Conservation (phyloP, 331 rosid genomes). For the Quercus phellos region DNA sequence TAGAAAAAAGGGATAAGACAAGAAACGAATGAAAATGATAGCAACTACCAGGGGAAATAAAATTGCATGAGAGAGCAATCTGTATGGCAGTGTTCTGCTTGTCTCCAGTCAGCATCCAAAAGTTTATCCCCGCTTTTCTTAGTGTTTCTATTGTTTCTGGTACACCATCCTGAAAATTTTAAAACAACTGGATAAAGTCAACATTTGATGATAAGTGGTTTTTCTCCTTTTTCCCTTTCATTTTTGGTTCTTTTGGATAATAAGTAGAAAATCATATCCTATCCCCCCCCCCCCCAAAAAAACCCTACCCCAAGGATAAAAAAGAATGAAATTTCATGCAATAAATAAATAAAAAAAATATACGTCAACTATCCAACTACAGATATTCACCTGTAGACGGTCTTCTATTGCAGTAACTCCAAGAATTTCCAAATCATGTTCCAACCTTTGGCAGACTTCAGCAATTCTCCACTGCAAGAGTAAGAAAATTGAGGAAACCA, state of each 20-base stretch:
- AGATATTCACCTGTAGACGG: conserved; percentile 79
- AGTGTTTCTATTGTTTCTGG: conserved; percentile 91
- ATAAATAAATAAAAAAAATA: not conserved
- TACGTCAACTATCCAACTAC: conserved; percentile 15
- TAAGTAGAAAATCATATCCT: not conserved
- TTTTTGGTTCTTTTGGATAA: not conserved
- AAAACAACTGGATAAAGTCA: not conserved
- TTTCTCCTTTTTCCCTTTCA: not conserved
- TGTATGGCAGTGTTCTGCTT: conserved; percentile 95
- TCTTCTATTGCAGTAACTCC: conserved; percentile 99
- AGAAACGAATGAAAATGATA: conserved; percentile 1
- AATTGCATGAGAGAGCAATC: conserved; percentile 95
- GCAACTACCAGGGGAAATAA: conserved; percentile 84
- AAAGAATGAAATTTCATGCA: not conserved
- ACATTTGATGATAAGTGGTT: not conserved
- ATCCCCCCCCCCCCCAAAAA: not conserved
- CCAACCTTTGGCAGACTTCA: conserved; percentile 89
- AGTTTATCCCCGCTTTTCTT: conserved; percentile 96
- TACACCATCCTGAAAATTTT: conserved; percentile 79
- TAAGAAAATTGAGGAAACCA: conserved; percentile 22
- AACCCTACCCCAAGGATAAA: not conserved
- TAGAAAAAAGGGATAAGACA: not conserved
- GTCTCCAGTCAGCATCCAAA: conserved; percentile 99
- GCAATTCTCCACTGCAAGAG: conserved; percentile 92
- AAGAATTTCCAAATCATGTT: conserved; percentile 82